Evolutionary conservation across 108 stramenopile genomes (phyloP), one percentile per base, ranked within the genome.

Genomic region (Cyclostephanos invisitatus): DNA sequence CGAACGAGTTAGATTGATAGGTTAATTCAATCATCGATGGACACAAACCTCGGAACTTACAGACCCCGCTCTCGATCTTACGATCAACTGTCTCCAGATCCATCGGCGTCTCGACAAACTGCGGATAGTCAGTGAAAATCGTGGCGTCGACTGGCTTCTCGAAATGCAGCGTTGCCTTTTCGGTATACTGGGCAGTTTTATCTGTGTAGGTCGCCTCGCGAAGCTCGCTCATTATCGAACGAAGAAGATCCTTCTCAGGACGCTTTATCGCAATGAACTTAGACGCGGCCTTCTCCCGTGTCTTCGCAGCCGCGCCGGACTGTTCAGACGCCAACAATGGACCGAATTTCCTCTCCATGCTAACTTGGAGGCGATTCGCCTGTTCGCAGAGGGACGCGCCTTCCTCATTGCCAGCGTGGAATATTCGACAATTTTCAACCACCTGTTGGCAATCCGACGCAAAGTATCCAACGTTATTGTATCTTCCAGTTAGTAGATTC

Each of bases 11-110:
- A 38, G 17, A 63, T 44, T 22, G 32, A 24, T 9, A 38, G 18
- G 61, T 10, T 15, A 3, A 62, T 62, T 17, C 32, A 48, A 4
- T 17, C 21, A 21, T 25, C 42, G 6, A 46, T 87, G 81, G 17
- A 83, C 81, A 62, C 78, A 80, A 18, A 53, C 63, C 86, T 27
- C 2, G 29, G 11, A 17, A 59, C 58, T 59, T 59, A 59, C 58
- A 92, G 5, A 57, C 46, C 27, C 69, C 85, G 9, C 24, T 62
- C 59, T 81, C 88, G 24, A 87, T 81, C 56, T 89, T 94, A n/a
- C 81, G 62, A 62, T 91, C 93, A 11, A 94, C 77, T 1, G 86
- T 85, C 68, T 87, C 84, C 47, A 91, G 70, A 72, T 91, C 90
- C 88, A 94, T 94, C 0, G 89, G 90, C 42, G 68, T 75, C 38